Evolutionary conservation across 495 filamentous ascomycete genomes (phyloP).

Genomic region (Amorphotheca resinae): DNA sequence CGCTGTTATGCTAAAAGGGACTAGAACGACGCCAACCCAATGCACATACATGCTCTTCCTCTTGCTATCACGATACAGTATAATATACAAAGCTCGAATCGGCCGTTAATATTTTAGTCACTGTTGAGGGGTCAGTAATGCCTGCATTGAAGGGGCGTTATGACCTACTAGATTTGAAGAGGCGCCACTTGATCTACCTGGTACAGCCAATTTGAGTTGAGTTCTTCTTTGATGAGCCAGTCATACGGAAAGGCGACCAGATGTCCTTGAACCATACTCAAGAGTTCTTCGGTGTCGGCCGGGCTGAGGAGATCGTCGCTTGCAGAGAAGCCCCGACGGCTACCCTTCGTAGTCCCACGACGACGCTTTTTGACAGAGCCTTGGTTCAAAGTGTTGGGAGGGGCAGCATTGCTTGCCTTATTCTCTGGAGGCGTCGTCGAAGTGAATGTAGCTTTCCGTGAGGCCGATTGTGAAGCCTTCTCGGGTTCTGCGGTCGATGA

Average conservation of each 20-base stretch:
- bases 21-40: constrained; percentile 5
- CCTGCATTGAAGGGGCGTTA: neutral
- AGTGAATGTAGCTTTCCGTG: constrained; percentile 18
- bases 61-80: constrained; percentile 1
- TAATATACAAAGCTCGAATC: constrained; percentile 8
- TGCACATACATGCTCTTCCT: constrained; percentile 7
- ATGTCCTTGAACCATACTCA: constrained; percentile 75
- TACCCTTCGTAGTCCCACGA: constrained; percentile 64
- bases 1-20: constrained; percentile 12
- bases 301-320: constrained; percentile 61
- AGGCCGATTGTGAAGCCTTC: constrained; percentile 2
- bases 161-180: constrained; percentile 89
- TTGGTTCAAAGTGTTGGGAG: constrained; percentile 3
- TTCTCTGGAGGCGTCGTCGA: constrained; percentile 7
- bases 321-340: constrained; percentile 55
- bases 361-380: constrained; percentile 33
- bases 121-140: constrained; percentile 10
- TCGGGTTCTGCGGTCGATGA: constrained; percentile 6
- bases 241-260: constrained; percentile 90
- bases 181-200: constrained; percentile 91
- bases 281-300: constrained; percentile 64
- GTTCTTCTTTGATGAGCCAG: constrained; percentile 84
- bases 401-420: neutral
- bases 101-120: constrained; percentile 11
- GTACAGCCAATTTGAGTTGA: constrained; percentile 92